These are phyloP conservation scores for Curvularia sp. DNA, from an alignment of 2,329 filamentous ascomycete species.

Conservation along the genomic window DNA sequence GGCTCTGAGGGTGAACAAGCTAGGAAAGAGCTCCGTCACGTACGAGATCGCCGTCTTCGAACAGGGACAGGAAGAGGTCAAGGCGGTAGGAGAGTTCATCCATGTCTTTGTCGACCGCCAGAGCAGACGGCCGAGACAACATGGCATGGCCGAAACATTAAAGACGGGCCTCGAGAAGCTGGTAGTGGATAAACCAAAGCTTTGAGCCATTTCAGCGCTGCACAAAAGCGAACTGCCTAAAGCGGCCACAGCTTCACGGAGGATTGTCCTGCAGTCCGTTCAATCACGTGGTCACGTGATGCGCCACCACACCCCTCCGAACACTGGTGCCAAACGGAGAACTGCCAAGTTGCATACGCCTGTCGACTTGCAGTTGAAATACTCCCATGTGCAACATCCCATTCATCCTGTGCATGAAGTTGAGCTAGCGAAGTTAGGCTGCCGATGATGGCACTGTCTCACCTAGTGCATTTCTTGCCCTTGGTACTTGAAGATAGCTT, in stretches of 20 bases:
- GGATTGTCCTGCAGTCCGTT: background rate
- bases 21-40: constrained; percentile 85
- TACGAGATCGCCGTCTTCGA: constrained; percentile 92
- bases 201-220: constrained; percentile 26
- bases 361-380: background rate
- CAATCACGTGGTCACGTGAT: background rate
- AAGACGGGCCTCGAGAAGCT: constrained; percentile 53
- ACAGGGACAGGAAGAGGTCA: constrained; percentile 73
- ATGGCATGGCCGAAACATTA: constrained; percentile 69
- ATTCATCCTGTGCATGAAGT: background rate
- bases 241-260: background rate
- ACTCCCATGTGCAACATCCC: background rate
- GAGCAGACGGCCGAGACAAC: constrained; percentile 69
- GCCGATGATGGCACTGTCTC: background rate
- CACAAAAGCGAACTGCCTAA: background rate
- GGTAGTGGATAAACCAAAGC: constrained; percentile 30
- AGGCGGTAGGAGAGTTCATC: constrained; percentile 83
- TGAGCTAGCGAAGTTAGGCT: background rate
- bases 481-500: background rate
- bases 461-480: background rate
- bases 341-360: background rate
- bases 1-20: constrained; percentile 79
- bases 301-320: background rate
- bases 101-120: constrained; percentile 87
- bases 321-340: background rate